Conservation (phyloP, 192 early-diverging fungal genomes). For the Entophlyctis luteolus region DNA sequence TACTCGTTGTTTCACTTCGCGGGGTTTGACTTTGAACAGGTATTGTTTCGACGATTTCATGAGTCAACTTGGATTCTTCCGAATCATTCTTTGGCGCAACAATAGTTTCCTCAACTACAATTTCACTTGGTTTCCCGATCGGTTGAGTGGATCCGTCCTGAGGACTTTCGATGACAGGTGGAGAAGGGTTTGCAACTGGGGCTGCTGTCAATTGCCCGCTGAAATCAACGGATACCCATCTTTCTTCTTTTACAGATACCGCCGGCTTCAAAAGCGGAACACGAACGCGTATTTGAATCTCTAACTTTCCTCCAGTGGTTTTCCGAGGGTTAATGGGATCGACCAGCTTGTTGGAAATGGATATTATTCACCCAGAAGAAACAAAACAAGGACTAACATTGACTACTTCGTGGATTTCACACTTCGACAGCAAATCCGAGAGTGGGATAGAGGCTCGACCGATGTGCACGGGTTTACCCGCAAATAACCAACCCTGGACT, state of each 20-base stretch:
- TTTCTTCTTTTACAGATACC: slow-evolving; percentile 54
- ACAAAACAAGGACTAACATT: slow-evolving; percentile 43
- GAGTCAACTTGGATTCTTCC: too few relatives aligned
- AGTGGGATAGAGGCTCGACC: slow-evolving; percentile 60
- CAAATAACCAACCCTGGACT: slow-evolving; percentile 39
- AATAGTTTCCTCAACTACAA: too few relatives aligned
- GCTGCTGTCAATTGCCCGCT: neutral
- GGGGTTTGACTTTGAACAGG: too few relatives aligned
- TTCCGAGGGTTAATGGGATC: slow-evolving; percentile 57
- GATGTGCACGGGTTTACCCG: slow-evolving; percentile 35
- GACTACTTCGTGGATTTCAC: slow-evolving; percentile 62
- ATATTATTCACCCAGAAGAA: neutral
- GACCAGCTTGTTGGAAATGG: slow-evolving; percentile 50
- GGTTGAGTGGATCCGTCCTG: too few relatives aligned
- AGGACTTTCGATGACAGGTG: too few relatives aligned
- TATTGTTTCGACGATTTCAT: too few relatives aligned
- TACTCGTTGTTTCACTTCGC: neutral
- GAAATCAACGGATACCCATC: slow-evolving; percentile 64
- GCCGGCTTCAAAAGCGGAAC: slow-evolving; percentile 58
- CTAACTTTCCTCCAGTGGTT: slow-evolving; percentile 63
- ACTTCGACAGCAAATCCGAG: slow-evolving; percentile 54
- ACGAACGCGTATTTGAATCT: slow-evolving; percentile 60
- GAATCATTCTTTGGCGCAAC: too few relatives aligned
- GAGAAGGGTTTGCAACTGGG: neutral
- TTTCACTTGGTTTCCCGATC: too few relatives aligned